Base-by-base conservation (phyloP, 1,284 basidiomycete genomes). In the Leccinum pallidistipes region DNA sequence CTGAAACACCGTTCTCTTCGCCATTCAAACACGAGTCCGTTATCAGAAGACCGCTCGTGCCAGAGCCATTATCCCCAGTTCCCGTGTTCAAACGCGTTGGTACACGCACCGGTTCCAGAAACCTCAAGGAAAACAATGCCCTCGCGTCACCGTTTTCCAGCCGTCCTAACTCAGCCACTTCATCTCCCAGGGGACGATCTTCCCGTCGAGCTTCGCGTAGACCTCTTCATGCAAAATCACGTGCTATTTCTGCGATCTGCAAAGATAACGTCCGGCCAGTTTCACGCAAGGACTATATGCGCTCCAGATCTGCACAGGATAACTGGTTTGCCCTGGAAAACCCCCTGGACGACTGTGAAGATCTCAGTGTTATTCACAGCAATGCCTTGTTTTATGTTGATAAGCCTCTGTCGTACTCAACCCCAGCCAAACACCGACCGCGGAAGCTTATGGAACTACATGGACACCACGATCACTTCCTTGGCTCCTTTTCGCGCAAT, bases 51-150 rank as follows among this genome's bases (percentile, higher is more conserved):
- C 58, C 56, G 3, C 4, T 43, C 9, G 55, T 34, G 0, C 66
- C 69, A 51, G 78, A 80, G 50, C 67, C 69, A 45, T 63, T 82
- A 9, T 82, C 79, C n/a, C 80, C 75, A 2, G 69, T 79, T 43
- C 79, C 81, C 55, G 68, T 77, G 29, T 71, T 77, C 52, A 81
- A 76, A 64, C 79, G 79, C 21, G 75, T 80, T 32, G 64, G 77
- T 24, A 81, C 78, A 12, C 12, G 34, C 34, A 34, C 34, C 27
- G 76, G 72, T 49, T 84, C 82, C 61, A 74, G 75, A 52, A 78
- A 76, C 55, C 73, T 81, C 55, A 83, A 83, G 65, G 83, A 84
- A 69, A 84, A 84, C 14, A 45, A 16, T 7, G 45, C 21, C 21
- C 67, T 70, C 63, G 70, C 78, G 68, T 65, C 80, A 29, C 76